These are phyloP conservation scores for Lodderomyces orthopsilosis DNA, from an alignment of 1,139 yeast species.

Conservation along the genomic window DNA sequence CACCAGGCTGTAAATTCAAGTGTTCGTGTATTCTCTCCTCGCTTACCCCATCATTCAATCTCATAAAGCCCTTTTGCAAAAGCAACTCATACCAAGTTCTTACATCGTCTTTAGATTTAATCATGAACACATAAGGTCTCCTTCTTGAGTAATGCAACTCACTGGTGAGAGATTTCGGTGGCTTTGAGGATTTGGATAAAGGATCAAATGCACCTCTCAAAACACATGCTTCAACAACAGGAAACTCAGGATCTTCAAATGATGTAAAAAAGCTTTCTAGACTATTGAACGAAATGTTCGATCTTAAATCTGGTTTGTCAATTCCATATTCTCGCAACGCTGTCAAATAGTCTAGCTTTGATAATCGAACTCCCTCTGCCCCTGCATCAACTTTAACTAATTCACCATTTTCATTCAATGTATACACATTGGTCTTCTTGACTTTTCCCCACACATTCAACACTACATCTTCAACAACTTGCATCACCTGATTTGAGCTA, in stretches of 20 bases:
- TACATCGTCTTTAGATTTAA: conserved; percentile 37
- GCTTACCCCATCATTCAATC: conserved; percentile 16
- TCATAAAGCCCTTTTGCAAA: conserved; percentile 30
- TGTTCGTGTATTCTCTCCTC: conserved; percentile 22
- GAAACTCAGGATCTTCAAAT: conserved; percentile 40
- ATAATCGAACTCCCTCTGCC: conserved; percentile 25
- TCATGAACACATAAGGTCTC: conserved; percentile 55
- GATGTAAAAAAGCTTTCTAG: conserved; percentile 42
- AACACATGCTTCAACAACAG: conserved; percentile 71
- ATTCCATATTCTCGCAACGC: conserved; percentile 79
- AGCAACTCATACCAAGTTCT: conserved; percentile 42
- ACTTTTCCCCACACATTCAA: conserved; percentile 54
- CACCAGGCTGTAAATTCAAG: conserved; percentile 60
- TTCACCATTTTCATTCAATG: conserved; percentile 22
- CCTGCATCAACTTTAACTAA: conserved; percentile 23
- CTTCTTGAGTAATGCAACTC: conserved; percentile 52
- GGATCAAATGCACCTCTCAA: conserved; percentile 48
- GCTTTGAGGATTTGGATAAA: conserved; percentile 9
- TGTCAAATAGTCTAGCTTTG: conserved; percentile 57
- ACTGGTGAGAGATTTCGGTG: conserved; percentile 36
- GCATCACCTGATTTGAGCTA: conserved; percentile 61
- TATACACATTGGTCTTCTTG: conserved; percentile 38
- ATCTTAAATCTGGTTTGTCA: conserved; percentile 91
- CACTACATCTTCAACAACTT: conserved; percentile 60
- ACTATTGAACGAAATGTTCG: conserved; percentile 49